Percentiles rank a stretch among this genome's conserved stretches.
Conservation (phyloP, 441 rosid genomes). For the Pelargonium cotyledonis region DNA sequence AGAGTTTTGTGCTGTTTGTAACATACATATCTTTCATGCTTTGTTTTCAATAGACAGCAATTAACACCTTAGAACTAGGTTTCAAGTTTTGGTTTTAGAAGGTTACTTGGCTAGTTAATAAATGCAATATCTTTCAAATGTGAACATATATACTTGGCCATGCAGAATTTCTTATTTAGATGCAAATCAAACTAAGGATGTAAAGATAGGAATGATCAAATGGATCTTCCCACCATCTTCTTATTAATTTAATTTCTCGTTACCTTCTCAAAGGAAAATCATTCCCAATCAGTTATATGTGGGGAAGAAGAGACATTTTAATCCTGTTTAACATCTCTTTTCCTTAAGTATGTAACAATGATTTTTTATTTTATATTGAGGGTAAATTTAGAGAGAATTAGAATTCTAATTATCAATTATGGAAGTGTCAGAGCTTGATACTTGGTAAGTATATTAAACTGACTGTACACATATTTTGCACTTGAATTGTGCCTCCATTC, state of each 20-base stretch:
- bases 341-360: background rate
- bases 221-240: too few species aligned
- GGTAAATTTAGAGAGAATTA: background rate
- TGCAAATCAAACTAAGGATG: too few species aligned
- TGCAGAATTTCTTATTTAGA: too few species aligned
- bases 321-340: background rate
- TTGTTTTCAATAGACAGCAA: background rate
- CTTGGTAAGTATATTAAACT: background rate
- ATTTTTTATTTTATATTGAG: background rate
- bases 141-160: background rate
- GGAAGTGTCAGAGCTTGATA: background rate
- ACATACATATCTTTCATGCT: background rate
- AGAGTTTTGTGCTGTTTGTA: slow-evolving; percentile 1
- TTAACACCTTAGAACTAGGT: background rate
- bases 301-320: background rate
- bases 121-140: background rate
- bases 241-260: too few species aligned
- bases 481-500: background rate
- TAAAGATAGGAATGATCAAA: too few species aligned
- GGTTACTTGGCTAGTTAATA: background rate
- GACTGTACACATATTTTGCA: background rate
- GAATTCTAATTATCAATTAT: background rate
- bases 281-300: background rate
- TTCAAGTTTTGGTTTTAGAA: background rate
- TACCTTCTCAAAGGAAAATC: too few species aligned